A percentile compares a stretch with the other conserved stretches of the same genome.
phyloP scores from a whole-genome alignment of 352 stramenopile genomes.

The Phytopythium aichiense region DNA sequence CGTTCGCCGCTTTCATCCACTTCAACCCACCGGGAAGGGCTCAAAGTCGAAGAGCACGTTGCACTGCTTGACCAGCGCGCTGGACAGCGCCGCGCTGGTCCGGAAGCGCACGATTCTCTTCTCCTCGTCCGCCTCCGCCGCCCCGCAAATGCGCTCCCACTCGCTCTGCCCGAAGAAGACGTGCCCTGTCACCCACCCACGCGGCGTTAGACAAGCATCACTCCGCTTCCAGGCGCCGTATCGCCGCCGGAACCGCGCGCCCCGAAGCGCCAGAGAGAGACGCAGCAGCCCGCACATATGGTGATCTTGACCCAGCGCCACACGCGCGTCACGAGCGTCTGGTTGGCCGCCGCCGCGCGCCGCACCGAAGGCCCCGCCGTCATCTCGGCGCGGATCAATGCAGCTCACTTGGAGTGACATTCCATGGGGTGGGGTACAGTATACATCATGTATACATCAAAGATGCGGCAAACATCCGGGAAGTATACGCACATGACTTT shows the following conservation, averaged over 20 bases:
- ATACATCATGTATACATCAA: background rate
- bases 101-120: slow-evolving; percentile 67
- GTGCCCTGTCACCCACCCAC: slow-evolving; percentile 21
- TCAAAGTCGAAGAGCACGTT: slow-evolving; percentile 81
- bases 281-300: slow-evolving; percentile 25
- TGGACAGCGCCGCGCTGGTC: slow-evolving; percentile 63
- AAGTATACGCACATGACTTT: background rate
- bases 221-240: background rate
- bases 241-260: background rate
- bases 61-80: slow-evolving; percentile 54
- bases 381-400: slow-evolving; percentile 20
- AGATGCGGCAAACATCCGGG: background rate
- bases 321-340: slow-evolving; percentile 46
- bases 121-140: slow-evolving; percentile 44
- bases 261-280: background rate
- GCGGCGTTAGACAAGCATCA: background rate
- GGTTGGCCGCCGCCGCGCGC: slow-evolving; percentile 47
- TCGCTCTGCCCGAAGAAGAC: slow-evolving; percentile 69
- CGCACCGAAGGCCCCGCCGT: slow-evolving; percentile 51
- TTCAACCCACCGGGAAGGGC: slow-evolving; percentile 42
- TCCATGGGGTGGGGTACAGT: no score
- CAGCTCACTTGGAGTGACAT: no score
- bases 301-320: slow-evolving; percentile 73
- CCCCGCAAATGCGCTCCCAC: slow-evolving; percentile 63
- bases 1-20: background rate